Evolutionary conservation across 164 flowering plant genomes (phyloP), one percentile per base, ranked within the genome.

Genomic region (Cinnamomum chago): DNA sequence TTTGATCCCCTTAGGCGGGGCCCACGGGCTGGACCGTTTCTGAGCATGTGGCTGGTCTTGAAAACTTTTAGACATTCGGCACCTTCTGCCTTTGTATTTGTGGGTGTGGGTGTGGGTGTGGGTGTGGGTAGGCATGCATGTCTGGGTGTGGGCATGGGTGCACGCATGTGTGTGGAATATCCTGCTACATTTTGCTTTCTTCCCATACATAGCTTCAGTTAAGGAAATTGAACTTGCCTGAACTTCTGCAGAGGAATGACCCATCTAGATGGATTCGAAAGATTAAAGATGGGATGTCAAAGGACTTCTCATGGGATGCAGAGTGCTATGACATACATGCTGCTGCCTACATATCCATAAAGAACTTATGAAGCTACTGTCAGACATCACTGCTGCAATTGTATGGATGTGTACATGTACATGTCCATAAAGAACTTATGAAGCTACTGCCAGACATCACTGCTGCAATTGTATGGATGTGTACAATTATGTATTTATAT

Each of bases 221-320:
- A 22, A 22, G 28, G 3, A n/a, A 17, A 15, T 70, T 51, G 60
- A 11, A 70, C 27, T 51, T 47, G 17, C 0, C 2, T 70, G 58
- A 70, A 70, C 28, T 70, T 68, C 3, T 73, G 77, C 76, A 92
- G 97, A 83, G 72, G 76, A 81, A 80, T 68, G 84, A 84, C 55
- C 84, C 89, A 30, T 50, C 76, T 2, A 65, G 80, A 50, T 91
- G 96, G 97, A 84, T 76, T 68, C 73, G 30, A 68, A 90, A 74
- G 85, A 88, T 91, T 20, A 79, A 50, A 73, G 86, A 88, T 50
- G 93, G 85, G 1, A 91, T 93, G 96, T 65, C 73, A 22, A 85
- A 76, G 73, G 96, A 93, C 80, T 88, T 90, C 79, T 90, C 95
- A 3, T 92, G 95, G 93, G 90, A 88, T 72, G 89, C 83, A 1